phyloP scores from a whole-genome alignment of 2,329 filamentous ascomycete genomes.

The Triangularia verruculosa region DNA sequence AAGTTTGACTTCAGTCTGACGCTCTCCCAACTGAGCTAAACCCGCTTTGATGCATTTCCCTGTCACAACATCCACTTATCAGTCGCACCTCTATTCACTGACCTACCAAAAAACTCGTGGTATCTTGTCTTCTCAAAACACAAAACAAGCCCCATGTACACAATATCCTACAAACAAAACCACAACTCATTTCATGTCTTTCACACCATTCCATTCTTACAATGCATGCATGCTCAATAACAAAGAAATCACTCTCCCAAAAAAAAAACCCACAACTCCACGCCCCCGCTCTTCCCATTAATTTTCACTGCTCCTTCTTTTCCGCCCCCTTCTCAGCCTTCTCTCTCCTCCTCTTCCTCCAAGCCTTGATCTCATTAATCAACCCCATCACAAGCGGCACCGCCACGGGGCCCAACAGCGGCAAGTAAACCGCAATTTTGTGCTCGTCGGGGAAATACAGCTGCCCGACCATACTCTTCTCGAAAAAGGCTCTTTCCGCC shows the following conservation, averaged over 20 bases:
- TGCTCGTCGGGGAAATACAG: slow-evolving; percentile 99
- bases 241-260: background rate
- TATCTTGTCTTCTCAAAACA: background rate
- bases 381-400: slow-evolving; percentile 84
- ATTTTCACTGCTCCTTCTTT: slow-evolving; percentile 31
- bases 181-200: background rate
- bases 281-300: background rate
- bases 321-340: slow-evolving; percentile 37
- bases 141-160: background rate
- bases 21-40: slow-evolving; percentile 28
- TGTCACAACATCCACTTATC: background rate
- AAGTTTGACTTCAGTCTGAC: slow-evolving; percentile 26
- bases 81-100: no score
- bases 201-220: background rate
- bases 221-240: background rate
- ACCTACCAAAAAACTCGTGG: no score
- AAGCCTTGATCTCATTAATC: slow-evolving; percentile 74
- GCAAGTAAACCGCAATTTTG: slow-evolving; percentile 94
- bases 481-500: slow-evolving; percentile 93
- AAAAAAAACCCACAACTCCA: background rate
- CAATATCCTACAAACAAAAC: background rate
- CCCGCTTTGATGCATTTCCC: slow-evolving; percentile 12
- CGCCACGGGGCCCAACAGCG: slow-evolving; percentile 82
- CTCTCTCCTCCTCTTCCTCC: slow-evolving; percentile 48
- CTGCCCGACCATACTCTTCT: slow-evolving; percentile 98